A percentile compares a stretch with the other conserved stretches of the same genome.
phyloP scores from a whole-genome alignment of 2,329 filamentous ascomycete species.

The Diaporthe caulivora region DNA sequence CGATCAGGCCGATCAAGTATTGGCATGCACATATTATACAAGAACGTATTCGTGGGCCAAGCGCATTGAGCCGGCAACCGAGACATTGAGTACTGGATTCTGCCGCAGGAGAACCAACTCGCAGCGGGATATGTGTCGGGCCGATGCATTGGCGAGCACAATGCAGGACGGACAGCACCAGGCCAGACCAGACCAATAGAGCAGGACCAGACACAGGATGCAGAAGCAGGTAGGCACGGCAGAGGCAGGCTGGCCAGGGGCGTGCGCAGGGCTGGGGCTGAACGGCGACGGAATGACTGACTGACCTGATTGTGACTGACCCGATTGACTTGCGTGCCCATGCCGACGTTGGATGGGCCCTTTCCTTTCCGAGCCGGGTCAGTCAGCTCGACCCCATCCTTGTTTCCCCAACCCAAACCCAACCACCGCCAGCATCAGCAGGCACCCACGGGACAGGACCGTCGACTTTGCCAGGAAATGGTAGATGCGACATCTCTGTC shows the following conservation, averaged over 20 bases:
- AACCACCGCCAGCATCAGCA: constrained; percentile 3
- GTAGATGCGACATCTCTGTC: constrained; percentile 1
- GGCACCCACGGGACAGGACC: neutral
- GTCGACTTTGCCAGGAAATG: neutral
- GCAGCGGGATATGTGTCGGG: constrained; percentile 26
- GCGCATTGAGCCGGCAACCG: neutral
- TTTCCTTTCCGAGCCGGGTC: constrained; percentile 27
- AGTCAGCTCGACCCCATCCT: constrained; percentile 25
- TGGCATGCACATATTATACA: neutral
- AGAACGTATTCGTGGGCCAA: neutral
- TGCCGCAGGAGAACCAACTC: neutral
- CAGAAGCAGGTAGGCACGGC: neutral
- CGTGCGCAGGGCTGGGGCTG: constrained; percentile 17
- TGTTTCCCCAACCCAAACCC: constrained; percentile 18
- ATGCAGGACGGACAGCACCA: neutral
- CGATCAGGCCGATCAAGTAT: neutral
- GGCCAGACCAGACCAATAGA: neutral
- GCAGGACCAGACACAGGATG: neutral
- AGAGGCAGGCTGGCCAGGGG: neutral
- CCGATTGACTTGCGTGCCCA: neutral
- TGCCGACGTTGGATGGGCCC: constrained; percentile 15
- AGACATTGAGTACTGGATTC: neutral
- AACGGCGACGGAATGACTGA: constrained; percentile 7
- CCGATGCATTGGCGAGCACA: constrained; percentile 20
- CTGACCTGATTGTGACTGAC: neutral